Evolutionary conservation across 345 rosid species (phyloP), one percentile per base, ranked within the genome.

Genomic region (Iberis pinnata): DNA sequence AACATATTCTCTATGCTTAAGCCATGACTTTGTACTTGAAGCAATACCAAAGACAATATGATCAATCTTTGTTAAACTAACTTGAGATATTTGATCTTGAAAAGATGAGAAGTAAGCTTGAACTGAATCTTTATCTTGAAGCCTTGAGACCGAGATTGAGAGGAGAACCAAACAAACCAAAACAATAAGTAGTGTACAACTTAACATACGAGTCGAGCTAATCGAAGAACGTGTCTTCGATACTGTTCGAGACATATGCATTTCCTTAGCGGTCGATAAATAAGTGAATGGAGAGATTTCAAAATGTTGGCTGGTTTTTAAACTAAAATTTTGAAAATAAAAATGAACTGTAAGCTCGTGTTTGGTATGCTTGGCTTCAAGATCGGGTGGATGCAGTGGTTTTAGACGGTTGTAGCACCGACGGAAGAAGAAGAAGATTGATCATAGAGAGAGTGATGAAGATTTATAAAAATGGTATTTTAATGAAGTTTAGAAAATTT

Each of bases 1-100:
- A n/a, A 79, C 75, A 17, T 78, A 84, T 0, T 84, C 83, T 56
- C 71, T 79, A 20, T 83, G 73, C 9, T 52, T 59, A 5, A 65
- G 74, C 92, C 87, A 90, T 3, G 85, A 76, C 0, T 58, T 72
- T 12, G 49, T 36, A 60, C 65, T 80, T 2, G 96, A 76, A 22
- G 84, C 82, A 26, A 84, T 73, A 33, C 92, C 81, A 37, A 90
- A 90, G 12, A 87, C 85, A 4, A 90, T 39, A 36, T 87, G 89
- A 2, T 75, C 71, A 3, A 84, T 70, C 9, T 60, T 62, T 9
- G 83, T 76, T 0, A 76, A 62, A 11, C 61, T 52, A 22, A 22
- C 25, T 15, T 57, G 25, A 22, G 3, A 22, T n/a, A n/a, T n/a
- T 22, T 22, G 60, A 32, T 49, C 58, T 29, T 70, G 70, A 38